These are phyloP conservation scores for Acephala macrosclerotiorum DNA, from an alignment of 2,329 filamentous ascomycete genomes.

Conservation along the genomic window DNA sequence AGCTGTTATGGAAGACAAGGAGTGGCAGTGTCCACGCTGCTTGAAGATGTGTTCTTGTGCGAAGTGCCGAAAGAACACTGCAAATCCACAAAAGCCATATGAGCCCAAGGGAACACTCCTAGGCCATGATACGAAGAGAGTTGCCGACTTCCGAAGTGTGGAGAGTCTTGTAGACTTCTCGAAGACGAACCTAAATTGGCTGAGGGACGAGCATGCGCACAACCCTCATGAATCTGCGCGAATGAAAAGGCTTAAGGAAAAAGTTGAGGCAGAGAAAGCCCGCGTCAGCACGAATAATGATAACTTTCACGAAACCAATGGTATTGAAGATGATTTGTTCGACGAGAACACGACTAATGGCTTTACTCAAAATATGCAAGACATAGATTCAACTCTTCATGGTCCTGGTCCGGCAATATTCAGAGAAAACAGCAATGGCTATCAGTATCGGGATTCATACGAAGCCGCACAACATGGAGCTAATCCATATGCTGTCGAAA, in stretches of 20 bases:
- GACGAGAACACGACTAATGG: constrained; percentile 14
- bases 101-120: constrained; percentile 86
- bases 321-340: constrained; percentile 25
- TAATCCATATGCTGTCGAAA: constrained; percentile 19
- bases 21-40: constrained; percentile 92
- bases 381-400: constrained; percentile 42
- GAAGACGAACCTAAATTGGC: constrained; percentile 85
- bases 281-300: constrained; percentile 35
- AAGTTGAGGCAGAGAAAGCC: constrained; percentile 43
- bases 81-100: constrained; percentile 78
- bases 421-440: constrained; percentile 19
- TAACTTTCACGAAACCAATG: constrained; percentile 31
- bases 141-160: constrained; percentile 90
- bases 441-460: constrained; percentile 21
- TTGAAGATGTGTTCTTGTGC: constrained; percentile 87
- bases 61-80: constrained; percentile 63
- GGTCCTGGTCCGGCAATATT: constrained; percentile 15
- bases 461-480: constrained; percentile 10
- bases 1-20: constrained; percentile 77
- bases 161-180: constrained; percentile 92
- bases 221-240: constrained; percentile 50
- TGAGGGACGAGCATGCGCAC: constrained; percentile 65
- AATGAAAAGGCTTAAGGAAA: constrained; percentile 44
- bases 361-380: constrained; percentile 28
- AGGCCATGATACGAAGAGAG: constrained; percentile 87